These are phyloP conservation scores for Fomitopsis palustris DNA, from an alignment of 1,284 basidiomycete species.

Conservation along the genomic window DNA sequence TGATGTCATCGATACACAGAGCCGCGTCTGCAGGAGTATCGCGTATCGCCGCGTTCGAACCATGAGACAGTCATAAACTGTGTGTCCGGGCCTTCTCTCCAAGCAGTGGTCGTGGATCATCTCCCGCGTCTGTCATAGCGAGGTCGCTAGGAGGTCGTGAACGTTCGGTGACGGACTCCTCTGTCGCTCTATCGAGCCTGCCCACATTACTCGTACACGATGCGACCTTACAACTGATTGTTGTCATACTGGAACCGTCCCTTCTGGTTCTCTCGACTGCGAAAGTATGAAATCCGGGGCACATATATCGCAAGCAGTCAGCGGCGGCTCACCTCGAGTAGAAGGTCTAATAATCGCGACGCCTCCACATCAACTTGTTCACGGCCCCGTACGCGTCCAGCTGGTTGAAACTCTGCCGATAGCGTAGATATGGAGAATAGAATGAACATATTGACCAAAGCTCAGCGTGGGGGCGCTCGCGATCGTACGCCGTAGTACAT, in stretches of 20 bases:
- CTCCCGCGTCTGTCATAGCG: too few relatives aligned
- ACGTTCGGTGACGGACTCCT: too few relatives aligned
- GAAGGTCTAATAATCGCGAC: conserved; percentile 43
- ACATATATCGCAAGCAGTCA: background rate
- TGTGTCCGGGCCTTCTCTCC: too few relatives aligned
- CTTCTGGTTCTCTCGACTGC: conserved; percentile 52
- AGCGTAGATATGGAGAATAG: background rate
- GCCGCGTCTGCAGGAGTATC: too few relatives aligned
- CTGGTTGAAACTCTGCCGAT: conserved; percentile 30
- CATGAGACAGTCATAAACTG: too few relatives aligned
- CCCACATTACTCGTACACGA: too few relatives aligned
- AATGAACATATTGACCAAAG: conserved; percentile 42
- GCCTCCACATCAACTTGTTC: conserved; percentile 44
- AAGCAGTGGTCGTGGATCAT: too few relatives aligned
- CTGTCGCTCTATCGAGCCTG: too few relatives aligned
- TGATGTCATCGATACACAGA: too few relatives aligned
- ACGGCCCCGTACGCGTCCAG: conserved; percentile 46
- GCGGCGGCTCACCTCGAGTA: conserved; percentile 56
- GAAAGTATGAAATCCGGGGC: background rate
- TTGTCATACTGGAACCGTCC: conserved; percentile 48
- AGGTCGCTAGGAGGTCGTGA: too few relatives aligned
- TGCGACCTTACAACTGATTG: conserved; percentile 2
- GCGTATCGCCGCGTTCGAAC: too few relatives aligned
- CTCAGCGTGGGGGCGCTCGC: conserved; percentile 44
- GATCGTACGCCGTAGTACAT: conserved; percentile 60